Base-by-base conservation (phyloP, 148 eudicot species). In the Cornus florida region DNA sequence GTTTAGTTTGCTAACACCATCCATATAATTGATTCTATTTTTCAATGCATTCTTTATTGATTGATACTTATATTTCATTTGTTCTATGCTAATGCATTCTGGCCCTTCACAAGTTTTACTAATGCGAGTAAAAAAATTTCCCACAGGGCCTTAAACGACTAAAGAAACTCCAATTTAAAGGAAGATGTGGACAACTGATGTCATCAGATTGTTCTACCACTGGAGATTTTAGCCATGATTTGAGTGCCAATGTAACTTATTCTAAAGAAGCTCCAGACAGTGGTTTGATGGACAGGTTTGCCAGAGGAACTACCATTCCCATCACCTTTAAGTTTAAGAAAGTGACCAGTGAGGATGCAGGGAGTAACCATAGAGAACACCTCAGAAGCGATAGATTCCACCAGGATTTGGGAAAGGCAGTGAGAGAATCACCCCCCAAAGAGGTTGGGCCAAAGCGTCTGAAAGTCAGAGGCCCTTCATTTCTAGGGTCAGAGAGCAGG, bases 61-160 rank as follows among this genome's bases (percentile, higher is more conserved):
- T 62, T 62, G 20, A 0, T 62, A 62, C 24, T 20, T 0, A 43
- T 43, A 5, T 43, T 43, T 6, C 10, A 9, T 43, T 62, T 20
- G 66, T 62, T 62, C 22, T 62, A 4, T 62, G 48, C 48, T 43
- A 43, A 0, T 43, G 48, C 48, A 11, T 53, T 53, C 19, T 16
- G 4, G 59, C 59, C 16, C 17, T 53, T 53, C 19, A 53, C 17
- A 11, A 2, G 59, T 53, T 53, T 12, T 3, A 62, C 66, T 62
- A 62, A 20, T n/a, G 0, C 3, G 5, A n/a, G 23, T 7, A n/a
- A 6, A 43, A 7, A 74, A 80, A 70, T 67, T 85, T 35, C 56
- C 16, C 50, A 39, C 92, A 92, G 97, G 97, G 94, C 65, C 84
- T 85, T 66, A 87, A 89, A 81, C 86, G 93, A 24, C 75, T 92